These are phyloP conservation scores for Corchorus capsularis DNA, from an alignment of 345 rosid species.

Conservation along the genomic window DNA sequence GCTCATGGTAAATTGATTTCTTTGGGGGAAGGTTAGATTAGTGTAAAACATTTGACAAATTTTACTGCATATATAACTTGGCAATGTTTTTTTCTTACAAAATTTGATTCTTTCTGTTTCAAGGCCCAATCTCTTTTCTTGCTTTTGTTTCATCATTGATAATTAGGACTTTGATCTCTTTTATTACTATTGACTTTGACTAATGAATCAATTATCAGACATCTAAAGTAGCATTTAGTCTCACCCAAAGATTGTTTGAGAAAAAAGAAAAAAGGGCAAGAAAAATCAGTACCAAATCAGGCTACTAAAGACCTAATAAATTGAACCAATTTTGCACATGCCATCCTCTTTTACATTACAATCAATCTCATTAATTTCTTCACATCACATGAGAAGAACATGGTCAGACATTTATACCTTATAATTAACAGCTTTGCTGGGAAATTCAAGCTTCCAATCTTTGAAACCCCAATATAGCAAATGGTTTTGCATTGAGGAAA, in stretches of 20 bases:
- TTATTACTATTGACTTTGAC: neutral
- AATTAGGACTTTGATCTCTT: neutral
- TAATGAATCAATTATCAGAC: neutral
- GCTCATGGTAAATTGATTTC: neutral
- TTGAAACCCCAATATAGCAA: neutral
- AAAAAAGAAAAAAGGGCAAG: neutral
- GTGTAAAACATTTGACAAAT: neutral
- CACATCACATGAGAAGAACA: neutral
- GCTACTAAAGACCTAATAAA: conserved; percentile 5
- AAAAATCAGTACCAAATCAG: neutral
- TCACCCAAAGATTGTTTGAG: neutral
- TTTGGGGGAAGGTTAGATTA: neutral
- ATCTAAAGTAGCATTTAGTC: neutral
- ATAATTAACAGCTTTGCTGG: too few species aligned
- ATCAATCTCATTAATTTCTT: neutral
- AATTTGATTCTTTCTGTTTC: neutral
- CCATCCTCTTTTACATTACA: neutral
- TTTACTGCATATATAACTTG: neutral
- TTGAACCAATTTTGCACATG: neutral
- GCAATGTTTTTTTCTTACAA: neutral
- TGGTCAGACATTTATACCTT: neutral
- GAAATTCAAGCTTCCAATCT: too few species aligned
- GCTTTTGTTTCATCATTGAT: neutral
- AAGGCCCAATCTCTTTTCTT: neutral
- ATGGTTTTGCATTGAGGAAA: neutral